Percentiles rank a stretch among this genome's conserved stretches.
Conservation (phyloP, 495 filamentous ascomycete genomes). For the Hypoxylon intermedium region DNA sequence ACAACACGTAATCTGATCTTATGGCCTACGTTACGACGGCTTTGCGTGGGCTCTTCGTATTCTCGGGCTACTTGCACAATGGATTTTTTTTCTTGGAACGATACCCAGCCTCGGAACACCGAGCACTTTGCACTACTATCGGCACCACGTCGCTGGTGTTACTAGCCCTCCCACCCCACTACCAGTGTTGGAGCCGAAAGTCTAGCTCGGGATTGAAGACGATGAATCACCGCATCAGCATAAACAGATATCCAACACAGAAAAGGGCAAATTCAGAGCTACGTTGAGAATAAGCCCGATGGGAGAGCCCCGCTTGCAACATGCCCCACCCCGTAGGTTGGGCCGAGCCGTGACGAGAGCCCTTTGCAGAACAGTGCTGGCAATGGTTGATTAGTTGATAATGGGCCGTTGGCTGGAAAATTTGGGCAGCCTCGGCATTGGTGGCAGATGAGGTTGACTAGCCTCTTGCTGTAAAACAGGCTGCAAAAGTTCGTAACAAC, state of each 20-base stretch:
- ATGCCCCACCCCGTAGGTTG: slow-evolving; percentile 21
- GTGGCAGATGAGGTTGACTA: neutral
- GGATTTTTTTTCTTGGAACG: slow-evolving; percentile 11
- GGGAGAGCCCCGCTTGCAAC: slow-evolving; percentile 10
- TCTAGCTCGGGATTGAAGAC: slow-evolving; percentile 1
- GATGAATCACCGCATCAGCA: neutral
- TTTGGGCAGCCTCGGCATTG: slow-evolving; percentile 12
- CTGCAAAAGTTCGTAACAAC: slow-evolving; percentile 12
- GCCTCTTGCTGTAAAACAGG: neutral
- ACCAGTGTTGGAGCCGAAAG: neutral
- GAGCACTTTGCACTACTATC: slow-evolving; percentile 17
- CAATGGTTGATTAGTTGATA: slow-evolving; percentile 9
- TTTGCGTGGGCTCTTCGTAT: neutral
- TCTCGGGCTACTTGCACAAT: neutral
- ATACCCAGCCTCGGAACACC: slow-evolving; percentile 11
- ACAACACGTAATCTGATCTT: slow-evolving; percentile 3
- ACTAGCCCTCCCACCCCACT: slow-evolving; percentile 17
- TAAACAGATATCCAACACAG: neutral
- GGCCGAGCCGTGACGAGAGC: slow-evolving; percentile 17
- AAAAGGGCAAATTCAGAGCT: neutral
- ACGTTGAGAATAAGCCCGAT: neutral
- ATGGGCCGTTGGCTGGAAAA: slow-evolving; percentile 4
- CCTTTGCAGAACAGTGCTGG: neutral
- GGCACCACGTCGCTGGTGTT: neutral
- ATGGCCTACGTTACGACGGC: slow-evolving; percentile 6